Base-by-base conservation (phyloP, 768 basidiomycete genomes). In the Psilocybe cyanescens region DNA sequence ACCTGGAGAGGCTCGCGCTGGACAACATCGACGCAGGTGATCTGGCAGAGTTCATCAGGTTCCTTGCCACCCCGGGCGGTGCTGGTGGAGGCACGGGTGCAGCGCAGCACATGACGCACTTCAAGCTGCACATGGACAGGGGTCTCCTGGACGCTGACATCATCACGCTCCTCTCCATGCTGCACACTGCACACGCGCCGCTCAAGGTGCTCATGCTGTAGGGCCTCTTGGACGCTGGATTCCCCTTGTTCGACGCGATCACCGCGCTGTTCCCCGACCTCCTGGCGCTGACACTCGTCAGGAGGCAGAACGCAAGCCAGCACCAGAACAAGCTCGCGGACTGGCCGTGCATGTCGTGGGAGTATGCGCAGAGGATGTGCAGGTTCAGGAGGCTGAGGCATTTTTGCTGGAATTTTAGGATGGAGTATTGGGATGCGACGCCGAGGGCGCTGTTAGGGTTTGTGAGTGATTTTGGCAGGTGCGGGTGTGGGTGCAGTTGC, bases 401-500 rank as follows among this genome's bases (percentile, higher is more conserved):
- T 51, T 74, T 74, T 50, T 69, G 70, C 51, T 72, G 73, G 71
- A 74, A 74, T 56, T 71, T 69, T 57, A 62, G 54, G 47, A 69
- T 64, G 29, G 66, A 66, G 56, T 67, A 71, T 55, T 67, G 65
- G 65, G 70, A 71, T 50, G 70, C 66, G 14, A 69, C 70, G 37
- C 68, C 70, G 4, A 56, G 52, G 11, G 39, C 62, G 31, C 46
- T 71, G 41, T 48, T 68, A 29, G 63, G 65, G n/a, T 69, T 71
- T 54, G 70, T 68, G 53, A 55, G 33, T 47, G 63, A 63, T 29
- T 71, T 69, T 54, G 31, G 19, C 19, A 1, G 19, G 19, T 19
- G 1, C 19, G 19, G 19, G 19, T 19, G 19, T 1, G 19, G 19
- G 19, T 19, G 19, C 19, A 1, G 19, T 19, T 19, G 19, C 19